Base-by-base conservation (phyloP, 441 rosid genomes). In the Corymbia citriodora region DNA sequence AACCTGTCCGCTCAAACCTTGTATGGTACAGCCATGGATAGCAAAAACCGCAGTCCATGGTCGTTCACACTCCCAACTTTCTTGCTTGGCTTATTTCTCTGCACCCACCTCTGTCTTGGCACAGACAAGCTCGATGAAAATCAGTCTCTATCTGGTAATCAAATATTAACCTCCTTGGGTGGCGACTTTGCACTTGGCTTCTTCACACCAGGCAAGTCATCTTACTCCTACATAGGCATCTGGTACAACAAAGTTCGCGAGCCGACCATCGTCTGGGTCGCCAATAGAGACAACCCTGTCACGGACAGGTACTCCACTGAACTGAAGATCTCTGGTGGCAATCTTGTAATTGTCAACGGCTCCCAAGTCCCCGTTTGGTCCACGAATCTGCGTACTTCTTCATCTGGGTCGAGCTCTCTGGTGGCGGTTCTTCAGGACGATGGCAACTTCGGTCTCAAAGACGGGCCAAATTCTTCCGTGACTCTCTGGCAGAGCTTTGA, bases 371-470 rank as follows among this genome's bases (percentile, higher is more conserved):
- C 87, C 25, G 65, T 93, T 70, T 94, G 96, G 97, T 94, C 99
- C 10, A 96, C 99, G 8, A 89, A 94, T 89, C 88, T 94, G 90
- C 93, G 83, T 72, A 8, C 83, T 74, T 19, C 82, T 89, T 89
- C 94, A 21, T 79, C 92, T 23, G n/a, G 23, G 49, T 89, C 94
- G 18, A 61, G 88, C 88, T 89, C 92, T 7, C 89, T 89, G 9
- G 90, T 92, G 53, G 99, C 97, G 4, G 93, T 94, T 16, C 96
- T 97, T 53, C 89, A 5, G 52, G 96, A 96, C 87, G 48, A 90
- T 3, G 98, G 98, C n/a, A 96, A 96, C 93, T 94, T 97, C 68
- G 94, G 94, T 88, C 82, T 97, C 79, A 93, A 90, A 89, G 91
- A 61, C 70, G 93, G 88, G 29, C 61, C 93, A 2, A 89, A 68